Conservation (phyloP, 2,329 filamentous ascomycete genomes). For the Ploettnerulaceae sp. region DNA sequence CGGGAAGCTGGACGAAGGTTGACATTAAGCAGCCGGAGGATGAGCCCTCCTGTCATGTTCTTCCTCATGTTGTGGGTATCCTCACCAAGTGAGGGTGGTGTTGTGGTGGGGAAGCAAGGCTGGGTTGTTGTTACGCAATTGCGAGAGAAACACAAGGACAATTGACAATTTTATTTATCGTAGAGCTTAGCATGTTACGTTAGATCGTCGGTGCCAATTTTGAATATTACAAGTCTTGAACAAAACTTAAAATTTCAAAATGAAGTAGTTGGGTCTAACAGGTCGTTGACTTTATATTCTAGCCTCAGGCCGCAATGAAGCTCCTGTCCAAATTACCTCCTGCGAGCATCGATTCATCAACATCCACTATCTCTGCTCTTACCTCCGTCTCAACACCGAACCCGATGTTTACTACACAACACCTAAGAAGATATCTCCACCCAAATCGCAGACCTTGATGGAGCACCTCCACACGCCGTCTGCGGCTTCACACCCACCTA, state of each 20-base stretch:
- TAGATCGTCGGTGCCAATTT: no score
- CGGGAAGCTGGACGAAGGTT: constrained; percentile 28
- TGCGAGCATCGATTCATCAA: no score
- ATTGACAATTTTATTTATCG: neutral
- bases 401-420: constrained; percentile 21
- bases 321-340: no score
- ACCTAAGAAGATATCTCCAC: constrained; percentile 22
- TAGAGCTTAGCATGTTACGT: no score
- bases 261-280: no score
- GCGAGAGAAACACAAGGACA: neutral
- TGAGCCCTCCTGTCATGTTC: constrained; percentile 23
- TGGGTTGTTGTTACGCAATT: neutral
- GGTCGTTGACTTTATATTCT: no score
- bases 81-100: constrained; percentile 23
- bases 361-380: neutral
- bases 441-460: constrained; percentile 28
- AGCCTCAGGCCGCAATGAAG: neutral
- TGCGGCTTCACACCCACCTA: constrained; percentile 8
- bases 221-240: no score
- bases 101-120: neutral
- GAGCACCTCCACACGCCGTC: constrained; percentile 12
- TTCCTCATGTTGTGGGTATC: constrained; percentile 28
- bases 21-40: constrained; percentile 23
- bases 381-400: neutral
- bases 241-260: no score